phyloP scores from a whole-genome alignment of 495 filamentous ascomycete genomes.

The Podospora pseudocomata region DNA sequence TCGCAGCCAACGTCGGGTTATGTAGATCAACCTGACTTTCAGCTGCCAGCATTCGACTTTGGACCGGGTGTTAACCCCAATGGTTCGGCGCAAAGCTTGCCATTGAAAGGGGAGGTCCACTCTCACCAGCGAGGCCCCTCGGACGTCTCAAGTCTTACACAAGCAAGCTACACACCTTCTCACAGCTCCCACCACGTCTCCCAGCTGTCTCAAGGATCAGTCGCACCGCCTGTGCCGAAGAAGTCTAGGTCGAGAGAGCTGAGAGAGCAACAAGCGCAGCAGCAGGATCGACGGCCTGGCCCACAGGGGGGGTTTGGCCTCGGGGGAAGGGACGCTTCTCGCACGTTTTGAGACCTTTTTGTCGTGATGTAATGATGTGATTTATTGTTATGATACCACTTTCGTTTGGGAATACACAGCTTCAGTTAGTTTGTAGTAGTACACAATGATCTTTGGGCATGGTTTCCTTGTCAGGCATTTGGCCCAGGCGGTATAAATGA shows the following conservation, averaged over 20 bases:
- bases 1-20: not conserved
- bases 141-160: not conserved
- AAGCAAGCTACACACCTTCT: not conserved
- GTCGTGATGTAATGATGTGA: not conserved
- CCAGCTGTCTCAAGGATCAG: not conserved
- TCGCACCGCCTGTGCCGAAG: not conserved
- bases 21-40: not conserved
- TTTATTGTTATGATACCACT: not conserved
- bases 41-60: not conserved
- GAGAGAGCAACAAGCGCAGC: not conserved
- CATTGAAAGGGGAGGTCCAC: not conserved
- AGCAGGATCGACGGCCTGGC: not conserved
- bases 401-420: not conserved
- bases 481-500: no score
- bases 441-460: no score
- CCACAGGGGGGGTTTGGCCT: not conserved
- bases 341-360: not conserved
- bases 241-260: slow-evolving; percentile 1
- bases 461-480: no score
- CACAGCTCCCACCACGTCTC: not conserved
- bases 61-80: not conserved
- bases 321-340: not conserved
- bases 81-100: not conserved
- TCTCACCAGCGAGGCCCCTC: not conserved
- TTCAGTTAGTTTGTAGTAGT: no score